Percentiles rank a stretch among this genome's conserved stretches.
Conservation (phyloP, 2,329 filamentous ascomycete genomes). For the Neonectria hederae region DNA sequence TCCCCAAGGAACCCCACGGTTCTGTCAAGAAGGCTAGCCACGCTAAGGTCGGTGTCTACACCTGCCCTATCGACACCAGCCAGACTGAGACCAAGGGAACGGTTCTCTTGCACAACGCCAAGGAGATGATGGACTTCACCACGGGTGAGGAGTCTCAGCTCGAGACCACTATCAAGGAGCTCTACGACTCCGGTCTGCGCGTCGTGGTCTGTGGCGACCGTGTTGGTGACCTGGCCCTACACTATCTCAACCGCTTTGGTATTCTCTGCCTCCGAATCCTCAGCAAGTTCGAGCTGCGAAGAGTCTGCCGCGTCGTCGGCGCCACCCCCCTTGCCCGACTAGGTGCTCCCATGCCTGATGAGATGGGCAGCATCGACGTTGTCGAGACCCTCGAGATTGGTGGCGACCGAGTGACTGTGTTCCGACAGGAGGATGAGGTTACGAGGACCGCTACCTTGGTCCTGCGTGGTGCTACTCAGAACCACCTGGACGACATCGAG, state of each 20-base stretch:
- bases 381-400: conserved; percentile 98
- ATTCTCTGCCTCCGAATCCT: conserved; percentile 97
- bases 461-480: conserved; percentile 94
- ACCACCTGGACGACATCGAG: conserved; percentile 97
- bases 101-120: conserved; percentile 93
- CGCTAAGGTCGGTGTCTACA: conserved; percentile 97
- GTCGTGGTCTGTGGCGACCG: conserved; percentile 92
- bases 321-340: conserved; percentile 95
- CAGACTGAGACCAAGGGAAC: conserved; percentile 99
- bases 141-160: conserved; percentile 95
- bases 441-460: conserved; percentile 95
- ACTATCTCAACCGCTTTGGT: conserved; percentile 97
- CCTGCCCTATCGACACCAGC: conserved; percentile 92
- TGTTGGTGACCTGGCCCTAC: conserved; percentile 94
- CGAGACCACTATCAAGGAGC: conserved; percentile 90
- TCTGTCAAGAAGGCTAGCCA: conserved; percentile 88
- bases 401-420: conserved; percentile 96
- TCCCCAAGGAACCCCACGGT: conserved; percentile 93
- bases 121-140: conserved; percentile 99
- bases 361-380: conserved; percentile 94
- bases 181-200: conserved; percentile 91
- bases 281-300: conserved; percentile 96
- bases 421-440: conserved; percentile 92
- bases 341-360: conserved; percentile 98
- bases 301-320: conserved; percentile 94